Base-by-base conservation (phyloP, 768 basidiomycete species). In the Rhizopogon roseolus region DNA sequence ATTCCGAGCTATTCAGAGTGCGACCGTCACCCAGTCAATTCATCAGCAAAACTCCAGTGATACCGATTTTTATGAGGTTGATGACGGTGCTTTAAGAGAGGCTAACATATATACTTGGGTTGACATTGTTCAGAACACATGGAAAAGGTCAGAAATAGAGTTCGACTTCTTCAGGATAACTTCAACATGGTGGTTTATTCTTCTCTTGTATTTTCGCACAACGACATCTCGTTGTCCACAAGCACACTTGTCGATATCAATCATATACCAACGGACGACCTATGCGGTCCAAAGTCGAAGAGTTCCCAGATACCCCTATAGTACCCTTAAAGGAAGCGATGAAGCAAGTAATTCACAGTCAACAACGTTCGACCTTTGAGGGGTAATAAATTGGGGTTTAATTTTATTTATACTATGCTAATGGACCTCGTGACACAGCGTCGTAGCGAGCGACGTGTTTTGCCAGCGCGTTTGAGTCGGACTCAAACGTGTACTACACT, bases 1-100 rank as follows among this genome's bases (percentile, higher is more conserved):
- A 17, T 92, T 95, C 61, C 81, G 90, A 43, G 86, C 93, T 1
- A 80, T 94, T 49, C 90, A 93, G 60, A 79, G 77, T 57, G 66
- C 73, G 55, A 71, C 68, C 39, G 72, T 75, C 2, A 69, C 73
- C 46, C 73, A 78, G 29, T 73, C 68, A 41, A 52, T 75, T 42
- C 73, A 70, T 39, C 66, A 66, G 34, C 64, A 66, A 58, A 45
- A 49, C n/a, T 39, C 56, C 10, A 49, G 27, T n/a, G 53, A 58
- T 28, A 57, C 62, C 42, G 57, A 66, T 49, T 52, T 55, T 54
- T 60, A 57, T 43, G 59, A 59, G 62, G 71, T 70, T 37, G 61
- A 65, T 27, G 76, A 77, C 34, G 81, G 76, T 14, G 67, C 72
- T 9, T 66, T 93, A 19, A 85, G 83, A 50, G 92, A 88, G 58